Evolutionary conservation across 768 basidiomycete species (phyloP).

Genomic region (Suillus spraguei): DNA sequence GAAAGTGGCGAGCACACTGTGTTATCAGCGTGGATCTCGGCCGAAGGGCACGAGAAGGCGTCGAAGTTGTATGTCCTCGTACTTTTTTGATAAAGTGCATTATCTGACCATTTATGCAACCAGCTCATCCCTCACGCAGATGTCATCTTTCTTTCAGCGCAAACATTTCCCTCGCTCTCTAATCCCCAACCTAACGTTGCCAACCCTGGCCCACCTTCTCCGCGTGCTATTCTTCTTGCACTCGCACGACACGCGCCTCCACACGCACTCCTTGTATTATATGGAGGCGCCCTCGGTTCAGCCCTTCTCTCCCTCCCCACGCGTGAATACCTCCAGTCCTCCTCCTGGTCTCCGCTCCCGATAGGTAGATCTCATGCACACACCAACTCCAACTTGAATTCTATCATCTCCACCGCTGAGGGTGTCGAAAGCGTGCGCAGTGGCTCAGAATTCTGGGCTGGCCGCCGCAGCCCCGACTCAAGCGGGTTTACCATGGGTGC

Average conservation of each 20-base stretch:
- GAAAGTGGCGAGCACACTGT: conserved; percentile 82
- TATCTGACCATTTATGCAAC: conserved; percentile 11
- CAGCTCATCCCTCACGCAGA: conserved; percentile 84
- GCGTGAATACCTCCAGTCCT: conserved; percentile 84
- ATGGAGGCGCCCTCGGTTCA: conserved; percentile 81
- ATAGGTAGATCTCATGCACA: conserved; percentile 23
- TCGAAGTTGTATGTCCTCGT: conserved; percentile 66
- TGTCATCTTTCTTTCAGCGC: conserved; percentile 65
- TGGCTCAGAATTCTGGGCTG: conserved; percentile 80
- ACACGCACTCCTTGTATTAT: conserved; percentile 78
- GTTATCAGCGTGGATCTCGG: conserved; percentile 83
- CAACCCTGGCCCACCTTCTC: conserved; percentile 51
- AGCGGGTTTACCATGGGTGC: conserved; percentile 11
- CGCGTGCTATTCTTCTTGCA: conserved; percentile 78
- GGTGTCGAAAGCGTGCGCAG: conserved; percentile 54
- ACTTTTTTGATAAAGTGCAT: background rate
- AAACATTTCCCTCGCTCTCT: conserved; percentile 27
- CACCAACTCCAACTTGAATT: conserved; percentile 17
- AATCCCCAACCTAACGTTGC: conserved; percentile 51
- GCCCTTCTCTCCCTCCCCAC: conserved; percentile 83
- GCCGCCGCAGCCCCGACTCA: conserved; percentile 23
- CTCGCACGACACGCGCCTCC: conserved; percentile 65
- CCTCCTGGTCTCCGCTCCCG: conserved; percentile 58
- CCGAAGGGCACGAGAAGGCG: conserved; percentile 70
- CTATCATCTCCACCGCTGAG: conserved; percentile 20